Evolutionary conservation across 2,329 filamentous ascomycete species (phyloP), one percentile per base, ranked within the genome.

Genomic region (Penicillium paneum): DNA sequence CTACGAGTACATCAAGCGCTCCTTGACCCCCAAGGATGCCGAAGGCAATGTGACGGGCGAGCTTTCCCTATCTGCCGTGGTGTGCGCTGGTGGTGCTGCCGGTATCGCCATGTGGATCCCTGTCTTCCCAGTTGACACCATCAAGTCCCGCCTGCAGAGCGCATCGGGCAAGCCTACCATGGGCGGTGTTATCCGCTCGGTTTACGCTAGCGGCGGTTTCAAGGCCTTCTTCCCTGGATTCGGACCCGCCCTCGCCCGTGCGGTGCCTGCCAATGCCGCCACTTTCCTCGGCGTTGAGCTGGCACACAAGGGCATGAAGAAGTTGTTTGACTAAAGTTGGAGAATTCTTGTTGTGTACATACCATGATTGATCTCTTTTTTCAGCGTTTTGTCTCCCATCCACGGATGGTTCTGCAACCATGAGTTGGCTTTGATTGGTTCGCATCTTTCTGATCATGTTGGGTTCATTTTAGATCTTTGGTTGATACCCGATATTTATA

Each of bases 81-180:
- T 92, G 66, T 83, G 85, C 28, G 94, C 94, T 2, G 94, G 94
- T 65, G 94, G 90, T 59, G 89, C 87, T 4, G 94, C 94, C 0
- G 94, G 94, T 69, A 84, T 99, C 26, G 94, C 94, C 59, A 99
- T 99, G 94, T 99, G 94, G 94, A 94, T 97, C 64, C 92, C 94
- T 50, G 92, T 99, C 39, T 99, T 99, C 83, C 94, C 94, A 21
- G 83, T 99, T 61, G 94, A 99, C 70, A 99, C 94, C 0, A 87
- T 99, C 77, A 99, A 99, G 84, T 92, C 88, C 60, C 82, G 92
- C 35, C 78, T 99, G 71, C 94, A 99, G 81, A 96, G 90, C 40
- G 91, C 91, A 39, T 89, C 94, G 68, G 91, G 91, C 45, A 88
- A 88, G 64, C 87, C 91, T 46, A 90, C 88, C 0, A 84, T 99